Percentiles rank a stretch among this genome's conserved stretches.
phyloP scores from a whole-genome alignment of 257 asterid species.

The Solanum virginianum region DNA sequence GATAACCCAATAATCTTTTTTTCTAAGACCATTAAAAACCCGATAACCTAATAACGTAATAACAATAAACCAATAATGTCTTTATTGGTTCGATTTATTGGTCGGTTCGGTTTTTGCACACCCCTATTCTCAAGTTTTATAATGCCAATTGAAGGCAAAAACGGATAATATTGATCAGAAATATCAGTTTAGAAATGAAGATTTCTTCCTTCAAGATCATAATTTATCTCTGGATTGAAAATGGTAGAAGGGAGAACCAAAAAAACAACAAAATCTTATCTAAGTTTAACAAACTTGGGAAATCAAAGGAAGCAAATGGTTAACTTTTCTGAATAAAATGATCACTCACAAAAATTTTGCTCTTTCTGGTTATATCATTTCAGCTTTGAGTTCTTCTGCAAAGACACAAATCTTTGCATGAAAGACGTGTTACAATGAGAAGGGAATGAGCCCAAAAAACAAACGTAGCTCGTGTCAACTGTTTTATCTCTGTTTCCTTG shows the following conservation, averaged over 20 bases:
- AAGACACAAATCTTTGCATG: background rate
- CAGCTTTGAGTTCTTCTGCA: background rate
- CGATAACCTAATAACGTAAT: too few relatives aligned
- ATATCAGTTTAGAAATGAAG: background rate
- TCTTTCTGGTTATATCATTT: background rate
- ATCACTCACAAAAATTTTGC: background rate
- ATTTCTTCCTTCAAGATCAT: background rate
- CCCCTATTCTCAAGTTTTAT: background rate
- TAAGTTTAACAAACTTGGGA: background rate
- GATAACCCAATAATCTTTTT: too few relatives aligned
- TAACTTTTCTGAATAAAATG: background rate
- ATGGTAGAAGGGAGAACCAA: too few relatives aligned
- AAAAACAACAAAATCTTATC: too few relatives aligned
- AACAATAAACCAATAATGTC: too few relatives aligned
- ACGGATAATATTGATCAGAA: background rate
- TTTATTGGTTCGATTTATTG: too few relatives aligned
- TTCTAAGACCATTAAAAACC: too few relatives aligned
- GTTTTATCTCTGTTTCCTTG: constrained; percentile 15
- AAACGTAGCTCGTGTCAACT: background rate
- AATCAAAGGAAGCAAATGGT: background rate
- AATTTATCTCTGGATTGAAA: too few relatives aligned
- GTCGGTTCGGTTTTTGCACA: too few relatives aligned
- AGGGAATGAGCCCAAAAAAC: background rate
- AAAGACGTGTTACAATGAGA: background rate
- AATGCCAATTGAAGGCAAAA: background rate